Evolutionary conservation across 352 stramenopile species (phyloP), one percentile per base, ranked within the genome.

Genomic region (Phytopythium aichiense): DNA sequence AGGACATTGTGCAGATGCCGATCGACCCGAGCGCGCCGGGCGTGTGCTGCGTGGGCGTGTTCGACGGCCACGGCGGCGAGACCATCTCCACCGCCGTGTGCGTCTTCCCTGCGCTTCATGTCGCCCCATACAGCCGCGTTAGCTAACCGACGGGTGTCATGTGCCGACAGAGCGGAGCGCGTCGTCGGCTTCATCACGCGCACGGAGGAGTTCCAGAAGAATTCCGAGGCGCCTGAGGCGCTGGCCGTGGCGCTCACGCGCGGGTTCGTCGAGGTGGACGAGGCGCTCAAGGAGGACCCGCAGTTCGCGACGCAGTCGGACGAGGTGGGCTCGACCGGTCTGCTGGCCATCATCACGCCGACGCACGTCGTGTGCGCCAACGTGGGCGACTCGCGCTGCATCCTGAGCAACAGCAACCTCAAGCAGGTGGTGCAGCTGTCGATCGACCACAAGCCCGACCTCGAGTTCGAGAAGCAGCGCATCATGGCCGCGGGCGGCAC

Each of bases 401-500:
- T 95, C 35, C 64, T 95, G 67, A 93, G 84, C 75, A 89, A 91
- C 63, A 42, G 69, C 51, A 87, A 89, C 56, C 73, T 67, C 22
- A 73, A 84, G 18, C 82, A 88, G 35, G 84, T 92, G 57, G 56
- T 92, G 31, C 83, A 94, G 60, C 67, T 95, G 57, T 95, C 87
- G 8, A 73, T 94, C 23, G 87, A 95, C 68, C 87, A 95, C 71
- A 95, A 95, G 56, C 87, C 87, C 2, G 87, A 94, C 57, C 61
- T 92, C 37, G 83, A 94, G 65, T 91, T 91, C 46, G 87, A 94
- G 60, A 91, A 91, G 68, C 81, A 91, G 70, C 85, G 87, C 54
- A 95, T 95, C 56, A 69, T 94, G 61, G 80, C 82, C 5, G 85
- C 87, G 1, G 87, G 87, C 22, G 87, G 87, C 28, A 94, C 81